Conservation (phyloP, 192 early-diverging fungal species). For the Coemansia sp. region DNA sequence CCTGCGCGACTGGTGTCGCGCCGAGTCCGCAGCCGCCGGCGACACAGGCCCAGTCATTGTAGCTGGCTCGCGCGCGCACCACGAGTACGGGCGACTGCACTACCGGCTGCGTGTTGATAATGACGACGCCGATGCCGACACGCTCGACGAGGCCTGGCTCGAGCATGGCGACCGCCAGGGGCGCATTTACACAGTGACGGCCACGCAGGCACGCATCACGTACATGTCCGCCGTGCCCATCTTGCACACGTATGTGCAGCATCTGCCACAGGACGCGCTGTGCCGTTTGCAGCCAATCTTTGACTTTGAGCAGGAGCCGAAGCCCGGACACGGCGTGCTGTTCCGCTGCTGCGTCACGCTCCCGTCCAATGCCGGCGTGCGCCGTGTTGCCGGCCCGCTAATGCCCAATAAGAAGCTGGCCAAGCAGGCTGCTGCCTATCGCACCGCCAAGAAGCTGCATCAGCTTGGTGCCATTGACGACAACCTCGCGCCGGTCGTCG, state of each 20-base stretch:
- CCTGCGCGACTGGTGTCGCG: conserved; percentile 61
- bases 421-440: conserved; percentile 65
- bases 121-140: conserved; percentile 23
- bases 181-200: conserved; percentile 55
- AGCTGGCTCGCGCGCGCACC: conserved; percentile 5
- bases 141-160: conserved; percentile 29
- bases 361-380: conserved; percentile 62
- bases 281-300: conserved; percentile 58
- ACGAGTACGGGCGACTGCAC: conserved; percentile 21
- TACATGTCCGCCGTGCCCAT: conserved; percentile 61
- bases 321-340: neutral
- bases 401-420: conserved; percentile 60
- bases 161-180: conserved; percentile 35
- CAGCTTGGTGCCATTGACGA: conserved; percentile 67
- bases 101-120: conserved; percentile 15
- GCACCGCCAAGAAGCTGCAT: conserved; percentile 69
- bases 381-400: conserved; percentile 50
- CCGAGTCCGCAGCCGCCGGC: conserved; percentile 4
- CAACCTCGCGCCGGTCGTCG: conserved; percentile 58
- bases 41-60: conserved; percentile 26
- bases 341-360: conserved; percentile 55
- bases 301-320: conserved; percentile 13
- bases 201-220: conserved; percentile 70
- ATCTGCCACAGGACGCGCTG: conserved; percentile 63
- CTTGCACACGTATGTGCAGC: conserved; percentile 68